These are phyloP conservation scores for Venturia aucupariae DNA, from an alignment of 2,329 filamentous ascomycete species.

Conservation along the genomic window DNA sequence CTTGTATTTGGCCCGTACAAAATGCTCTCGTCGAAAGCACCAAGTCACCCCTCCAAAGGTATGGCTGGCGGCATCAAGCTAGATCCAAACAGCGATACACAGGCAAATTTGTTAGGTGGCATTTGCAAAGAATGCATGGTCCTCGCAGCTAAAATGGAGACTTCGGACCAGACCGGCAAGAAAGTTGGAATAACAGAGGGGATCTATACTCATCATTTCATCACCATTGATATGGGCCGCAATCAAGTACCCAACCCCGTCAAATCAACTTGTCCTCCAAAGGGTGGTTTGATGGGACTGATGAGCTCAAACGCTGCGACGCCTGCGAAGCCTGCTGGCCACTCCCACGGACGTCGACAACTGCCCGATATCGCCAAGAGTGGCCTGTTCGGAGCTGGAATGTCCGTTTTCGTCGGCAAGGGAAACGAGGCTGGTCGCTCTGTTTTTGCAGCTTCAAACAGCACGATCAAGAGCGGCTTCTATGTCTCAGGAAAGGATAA, in stretches of 20 bases:
- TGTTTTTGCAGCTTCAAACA: background rate
- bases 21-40: conserved; percentile 2
- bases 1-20: background rate
- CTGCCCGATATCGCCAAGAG: background rate
- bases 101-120: background rate
- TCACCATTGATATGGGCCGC: conserved; percentile 7
- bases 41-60: background rate
- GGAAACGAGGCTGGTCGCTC: background rate
- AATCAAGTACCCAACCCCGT: conserved; percentile 1
- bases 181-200: background rate
- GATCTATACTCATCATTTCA: conserved; percentile 12
- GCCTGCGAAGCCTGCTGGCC: background rate
- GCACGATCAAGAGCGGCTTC: conserved; percentile 12
- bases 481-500: conserved; percentile 10
- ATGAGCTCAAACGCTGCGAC: background rate
- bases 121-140: conserved; percentile 14
- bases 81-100: conserved; percentile 10
- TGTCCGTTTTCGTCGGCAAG: conserved; percentile 13
- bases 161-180: conserved; percentile 3
- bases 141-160: background rate
- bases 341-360: background rate
- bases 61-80: conserved; percentile 7
- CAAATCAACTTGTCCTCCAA: background rate
- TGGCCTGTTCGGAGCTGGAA: background rate
- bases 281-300: background rate